Conservation (phyloP, 2,329 filamentous ascomycete species). For the Fusarium citri region DNA sequence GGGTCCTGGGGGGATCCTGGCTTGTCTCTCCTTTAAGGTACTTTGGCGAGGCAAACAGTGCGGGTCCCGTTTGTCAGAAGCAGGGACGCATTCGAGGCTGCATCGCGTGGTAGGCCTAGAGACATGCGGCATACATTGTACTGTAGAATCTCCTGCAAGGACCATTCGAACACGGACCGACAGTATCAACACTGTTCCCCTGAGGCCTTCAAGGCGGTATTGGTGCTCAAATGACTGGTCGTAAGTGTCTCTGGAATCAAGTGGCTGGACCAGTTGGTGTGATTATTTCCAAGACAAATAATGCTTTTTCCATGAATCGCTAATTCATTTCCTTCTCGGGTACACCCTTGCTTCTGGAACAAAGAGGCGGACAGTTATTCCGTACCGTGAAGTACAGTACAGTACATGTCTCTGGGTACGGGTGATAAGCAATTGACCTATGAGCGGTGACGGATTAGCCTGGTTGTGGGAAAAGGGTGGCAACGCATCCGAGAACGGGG, state of each 20-base stretch:
- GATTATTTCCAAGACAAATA: conserved; percentile 1
- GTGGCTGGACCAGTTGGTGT: conserved; percentile 1
- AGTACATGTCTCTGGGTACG: background rate
- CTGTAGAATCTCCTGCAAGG: conserved; percentile 10
- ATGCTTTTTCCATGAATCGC: conserved; percentile 1
- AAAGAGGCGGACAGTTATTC: conserved; percentile 16
- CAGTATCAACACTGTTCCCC: conserved; percentile 20
- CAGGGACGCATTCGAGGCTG: conserved; percentile 28
- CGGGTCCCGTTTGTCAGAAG: conserved; percentile 21
- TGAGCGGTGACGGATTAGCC: conserved; percentile 31
- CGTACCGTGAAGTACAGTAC: conserved; percentile 17
- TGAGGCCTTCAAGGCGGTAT: conserved; percentile 30
- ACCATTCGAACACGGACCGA: conserved; percentile 11
- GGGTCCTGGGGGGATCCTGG: conserved; percentile 12
- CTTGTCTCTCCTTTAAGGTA: conserved; percentile 19
- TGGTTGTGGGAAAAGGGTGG: conserved; percentile 26
- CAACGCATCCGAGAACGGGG: conserved; percentile 40
- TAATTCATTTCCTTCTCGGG: background rate
- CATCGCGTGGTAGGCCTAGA: conserved; percentile 12
- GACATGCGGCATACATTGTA: conserved; percentile 1
- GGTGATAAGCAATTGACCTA: conserved; percentile 41
- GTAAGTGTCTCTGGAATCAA: background rate
- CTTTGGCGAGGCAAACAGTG: conserved; percentile 42
- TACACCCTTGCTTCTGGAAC: conserved; percentile 9
- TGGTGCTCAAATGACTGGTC: conserved; percentile 30